phyloP scores from a whole-genome alignment of 257 asterid genomes.

The Cinchona pubescens region DNA sequence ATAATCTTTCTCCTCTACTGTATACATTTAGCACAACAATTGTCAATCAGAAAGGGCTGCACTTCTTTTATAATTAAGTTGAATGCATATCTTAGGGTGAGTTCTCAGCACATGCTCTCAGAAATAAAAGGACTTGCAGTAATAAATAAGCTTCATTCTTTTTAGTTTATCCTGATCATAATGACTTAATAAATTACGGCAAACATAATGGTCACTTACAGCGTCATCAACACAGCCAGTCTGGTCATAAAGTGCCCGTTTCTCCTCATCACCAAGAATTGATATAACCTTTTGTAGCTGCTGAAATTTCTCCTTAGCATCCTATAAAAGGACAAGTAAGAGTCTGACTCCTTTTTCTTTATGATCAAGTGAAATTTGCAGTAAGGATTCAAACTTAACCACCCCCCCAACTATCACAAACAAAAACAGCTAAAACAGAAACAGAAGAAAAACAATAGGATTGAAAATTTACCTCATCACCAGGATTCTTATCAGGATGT shows the following conservation, averaged over 20 bases:
- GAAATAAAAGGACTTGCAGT: neutral
- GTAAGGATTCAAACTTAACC: neutral
- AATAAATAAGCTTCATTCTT: neutral
- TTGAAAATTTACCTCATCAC: slow-evolving; percentile 54
- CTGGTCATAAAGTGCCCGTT: slow-evolving; percentile 89
- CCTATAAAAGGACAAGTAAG: slow-evolving; percentile 36
- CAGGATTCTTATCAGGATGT: slow-evolving; percentile 94
- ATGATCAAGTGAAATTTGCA: neutral
- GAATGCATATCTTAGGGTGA: neutral
- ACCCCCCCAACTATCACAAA: neutral
- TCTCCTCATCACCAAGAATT: slow-evolving; percentile 85
- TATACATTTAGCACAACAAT: neutral
- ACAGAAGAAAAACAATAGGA: neutral
- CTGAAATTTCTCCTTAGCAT: slow-evolving; percentile 95
- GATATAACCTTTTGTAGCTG: slow-evolving; percentile 90
- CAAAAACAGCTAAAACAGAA: neutral
- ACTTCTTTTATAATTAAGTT: neutral
- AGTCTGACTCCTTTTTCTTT: neutral
- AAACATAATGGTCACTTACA: slow-evolving; percentile 50
- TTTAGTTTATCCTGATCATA: neutral
- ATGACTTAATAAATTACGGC: neutral
- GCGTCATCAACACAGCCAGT: slow-evolving; percentile 96
- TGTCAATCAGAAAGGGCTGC: neutral
- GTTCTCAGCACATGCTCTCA: neutral
- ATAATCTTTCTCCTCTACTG: neutral